Conservation (phyloP, 148 eudicot species). For the Camellia japonica region DNA sequence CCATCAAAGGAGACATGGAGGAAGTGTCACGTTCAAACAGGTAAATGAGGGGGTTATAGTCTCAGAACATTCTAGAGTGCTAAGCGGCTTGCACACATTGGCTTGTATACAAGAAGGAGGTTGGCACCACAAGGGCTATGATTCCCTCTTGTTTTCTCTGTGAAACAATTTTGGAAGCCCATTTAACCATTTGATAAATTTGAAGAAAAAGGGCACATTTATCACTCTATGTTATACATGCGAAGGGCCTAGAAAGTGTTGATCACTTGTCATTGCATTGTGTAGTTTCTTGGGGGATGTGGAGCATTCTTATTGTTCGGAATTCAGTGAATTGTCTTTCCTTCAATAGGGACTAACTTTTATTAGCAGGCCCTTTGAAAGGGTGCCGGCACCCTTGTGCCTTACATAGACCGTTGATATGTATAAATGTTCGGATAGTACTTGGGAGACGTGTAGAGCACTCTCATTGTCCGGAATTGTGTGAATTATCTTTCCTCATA, state of each 20-base stretch:
- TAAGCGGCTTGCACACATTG: background rate
- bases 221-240: background rate
- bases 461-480: too few species aligned
- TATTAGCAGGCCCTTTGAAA: background rate
- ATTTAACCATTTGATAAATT: background rate
- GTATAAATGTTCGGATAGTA: background rate
- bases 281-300: background rate
- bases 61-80: too few species aligned
- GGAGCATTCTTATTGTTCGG: background rate
- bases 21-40: too few species aligned
- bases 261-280: background rate
- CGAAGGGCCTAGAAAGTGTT: background rate
- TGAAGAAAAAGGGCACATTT: background rate
- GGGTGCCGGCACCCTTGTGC: background rate
- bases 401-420: background rate
- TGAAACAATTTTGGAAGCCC: background rate
- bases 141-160: background rate
- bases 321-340: background rate
- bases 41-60: too few species aligned
- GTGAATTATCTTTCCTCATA: too few species aligned
- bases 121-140: background rate
- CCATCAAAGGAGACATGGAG: too few species aligned
- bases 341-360: background rate
- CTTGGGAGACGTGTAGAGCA: too few species aligned
- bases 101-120: background rate